These are phyloP conservation scores for Botryotinia globosa DNA, from an alignment of 2,329 filamentous ascomycete species.

Conservation along the genomic window DNA sequence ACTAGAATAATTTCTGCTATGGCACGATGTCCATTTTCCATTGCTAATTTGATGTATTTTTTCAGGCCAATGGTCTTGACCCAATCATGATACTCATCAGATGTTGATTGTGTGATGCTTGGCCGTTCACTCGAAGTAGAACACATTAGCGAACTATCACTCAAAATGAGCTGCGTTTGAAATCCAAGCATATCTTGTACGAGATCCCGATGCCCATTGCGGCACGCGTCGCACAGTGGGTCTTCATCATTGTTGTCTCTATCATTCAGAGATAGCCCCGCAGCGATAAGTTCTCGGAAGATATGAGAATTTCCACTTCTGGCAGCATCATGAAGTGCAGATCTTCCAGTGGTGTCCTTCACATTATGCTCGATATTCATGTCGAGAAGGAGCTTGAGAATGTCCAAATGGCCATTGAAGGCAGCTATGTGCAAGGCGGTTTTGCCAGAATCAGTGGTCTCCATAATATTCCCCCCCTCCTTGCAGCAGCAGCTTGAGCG, in stretches of 20 bases:
- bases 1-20: not conserved
- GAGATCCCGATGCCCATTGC: not conserved
- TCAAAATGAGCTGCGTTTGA: too few relatives aligned
- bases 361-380: constrained; percentile 18
- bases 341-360: constrained; percentile 17
- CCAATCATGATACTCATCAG: too few relatives aligned
- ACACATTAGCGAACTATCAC: too few relatives aligned
- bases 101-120: too few relatives aligned
- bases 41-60: not conserved
- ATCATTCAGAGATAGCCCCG: not conserved
- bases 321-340: not conserved
- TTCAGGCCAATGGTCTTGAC: too few relatives aligned
- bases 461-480: not conserved
- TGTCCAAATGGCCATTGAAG: constrained; percentile 21
- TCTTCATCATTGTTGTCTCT: constrained; percentile 17
- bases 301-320: constrained; percentile 12
- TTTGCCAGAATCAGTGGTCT: constrained; percentile 23
- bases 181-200: constrained; percentile 21
- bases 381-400: constrained; percentile 19
- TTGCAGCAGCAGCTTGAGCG: constrained; percentile 20
- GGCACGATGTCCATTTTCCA: not conserved
- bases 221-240: constrained; percentile 18
- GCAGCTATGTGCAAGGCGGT: constrained; percentile 25
- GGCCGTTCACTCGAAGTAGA: too few relatives aligned
- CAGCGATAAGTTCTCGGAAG: constrained; percentile 18